Evolutionary conservation across 495 filamentous ascomycete species (phyloP), one percentile per base, ranked within the genome.

Genomic region (Viridothelium virens): DNA sequence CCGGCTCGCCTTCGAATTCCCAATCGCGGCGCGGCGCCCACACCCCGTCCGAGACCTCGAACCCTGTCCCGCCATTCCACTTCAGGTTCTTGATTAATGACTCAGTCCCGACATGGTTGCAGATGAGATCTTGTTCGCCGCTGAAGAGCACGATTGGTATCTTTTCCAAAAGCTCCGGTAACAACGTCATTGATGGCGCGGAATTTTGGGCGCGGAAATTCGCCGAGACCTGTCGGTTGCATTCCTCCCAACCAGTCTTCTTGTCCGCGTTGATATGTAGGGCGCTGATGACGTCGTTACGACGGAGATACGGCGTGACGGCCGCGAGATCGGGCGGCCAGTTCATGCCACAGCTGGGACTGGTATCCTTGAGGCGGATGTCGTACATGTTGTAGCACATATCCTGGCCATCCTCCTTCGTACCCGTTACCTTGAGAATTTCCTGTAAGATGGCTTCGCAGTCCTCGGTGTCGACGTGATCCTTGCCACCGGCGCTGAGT

Each of bases 61-160:
- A 96, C 37, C 94, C 94, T 56, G 86, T 91, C 25, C 87, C 92
- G 41, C 88, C 91, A 72, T 90, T 91, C 90, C 91, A 98, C 69
- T 89, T 79, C 86, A 98, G 88, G 77, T 91, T 91, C 75, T 89
- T 85, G 74, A 98, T 96, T 59, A 97, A 74, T 37, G 88, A 84
- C 73, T 98, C 94, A 1, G 94, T 98, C 61, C 94, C 94, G 18
- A 97, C 80, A 74, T 98, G 92, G 74, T 97, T 98, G 81, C 94
- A 98, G 68, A 98, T 97, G 10, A 97, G 78, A 73, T 98, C 94
- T 71, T 93, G 84, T 68, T 94, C 90, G 65, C 94, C 94, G 25
- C 91, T 96, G 80, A 97, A 98, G 33, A 98, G 85, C 2, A 96
- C 73, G 25, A 94, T 80, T 16, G 87, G 87, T 31, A 97, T 75